Conservation (phyloP, 345 rosid genomes). For the Ceriops zippeliana region DNA sequence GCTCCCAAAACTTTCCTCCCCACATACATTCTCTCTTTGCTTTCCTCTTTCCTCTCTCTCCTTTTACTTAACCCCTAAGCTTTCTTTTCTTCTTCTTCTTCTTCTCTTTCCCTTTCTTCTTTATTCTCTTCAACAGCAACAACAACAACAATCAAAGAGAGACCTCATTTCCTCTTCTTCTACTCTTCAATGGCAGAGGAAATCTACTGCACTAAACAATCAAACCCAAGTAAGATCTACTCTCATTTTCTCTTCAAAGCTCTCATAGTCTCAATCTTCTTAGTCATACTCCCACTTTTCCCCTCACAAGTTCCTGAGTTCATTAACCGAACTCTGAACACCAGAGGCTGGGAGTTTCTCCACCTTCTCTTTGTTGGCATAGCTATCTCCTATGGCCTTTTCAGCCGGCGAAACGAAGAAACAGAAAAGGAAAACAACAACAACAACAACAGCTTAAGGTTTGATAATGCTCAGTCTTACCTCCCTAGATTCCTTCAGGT, state of each 20-base stretch:
- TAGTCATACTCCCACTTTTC: conserved; percentile 46
- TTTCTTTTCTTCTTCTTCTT: conserved; percentile 26
- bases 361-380: conserved; percentile 90
- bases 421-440: conserved; percentile 32
- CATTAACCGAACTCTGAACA: conserved; percentile 56
- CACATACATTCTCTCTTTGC: conserved; percentile 2
- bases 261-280: conserved; percentile 38
- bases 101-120: conserved; percentile 20
- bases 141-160: conserved; percentile 2
- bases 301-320: conserved; percentile 86
- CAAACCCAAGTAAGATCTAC: conserved; percentile 46
- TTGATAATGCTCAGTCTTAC: conserved; percentile 58
- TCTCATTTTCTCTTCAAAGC: conserved; percentile 66
- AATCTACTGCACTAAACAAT: conserved; percentile 29
- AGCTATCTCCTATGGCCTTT: conserved; percentile 93
- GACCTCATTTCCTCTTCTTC: conserved; percentile 11
- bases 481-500: conserved; percentile 77
- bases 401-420: conserved; percentile 63
- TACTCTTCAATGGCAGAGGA: conserved; percentile 63
- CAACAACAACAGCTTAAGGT: conserved; percentile 19
- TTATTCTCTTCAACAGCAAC: conserved; percentile 19
- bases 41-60: not conserved
- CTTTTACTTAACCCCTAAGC: conserved; percentile 43
- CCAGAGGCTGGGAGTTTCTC: conserved; percentile 82
- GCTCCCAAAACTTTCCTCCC: conserved; percentile 16